phyloP scores from a whole-genome alignment of 116 monocot species.

The Iris pallida region DNA sequence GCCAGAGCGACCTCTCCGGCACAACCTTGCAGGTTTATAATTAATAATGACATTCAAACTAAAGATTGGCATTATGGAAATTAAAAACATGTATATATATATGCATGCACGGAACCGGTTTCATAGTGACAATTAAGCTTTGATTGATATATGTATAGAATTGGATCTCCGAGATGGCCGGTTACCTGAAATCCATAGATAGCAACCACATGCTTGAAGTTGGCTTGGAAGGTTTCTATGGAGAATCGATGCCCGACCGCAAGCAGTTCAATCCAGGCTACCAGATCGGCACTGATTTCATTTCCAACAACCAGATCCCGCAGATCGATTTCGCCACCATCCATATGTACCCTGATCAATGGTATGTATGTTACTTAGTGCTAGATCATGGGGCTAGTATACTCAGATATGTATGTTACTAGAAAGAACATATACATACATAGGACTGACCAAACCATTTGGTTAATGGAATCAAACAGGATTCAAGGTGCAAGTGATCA shows the following conservation, averaged over 20 bases:
- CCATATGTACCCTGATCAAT: slow-evolving; percentile 46
- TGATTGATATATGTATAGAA: no score
- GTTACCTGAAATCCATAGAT: slow-evolving; percentile 38
- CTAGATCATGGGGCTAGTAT: not conserved
- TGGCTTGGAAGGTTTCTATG: slow-evolving; percentile 56
- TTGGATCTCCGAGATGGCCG: slow-evolving; percentile 51
- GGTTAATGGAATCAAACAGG: slow-evolving; percentile 16
- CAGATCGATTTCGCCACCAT: slow-evolving; percentile 51
- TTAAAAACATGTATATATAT: no score
- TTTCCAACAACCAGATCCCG: slow-evolving; percentile 26
- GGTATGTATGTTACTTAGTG: slow-evolving; percentile 16
- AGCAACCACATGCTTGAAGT: slow-evolving; percentile 32
- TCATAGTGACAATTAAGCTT: no score
- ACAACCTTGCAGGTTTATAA: slow-evolving; percentile 46
- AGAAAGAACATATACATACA: no score
- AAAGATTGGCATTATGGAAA: no score
- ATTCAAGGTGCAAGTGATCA: slow-evolving; percentile 11
- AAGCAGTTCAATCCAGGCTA: slow-evolving; percentile 33
- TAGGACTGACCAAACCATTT: no score
- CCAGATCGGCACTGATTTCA: slow-evolving; percentile 35
- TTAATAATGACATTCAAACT: no score
- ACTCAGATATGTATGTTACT: not conserved
- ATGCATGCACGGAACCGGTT: no score
- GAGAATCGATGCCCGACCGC: slow-evolving; percentile 26
- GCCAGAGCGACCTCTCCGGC: slow-evolving; percentile 47